Evolutionary conservation across 176 grass and related monocot genomes (phyloP).

Genomic region (Saccharum officinarum): DNA sequence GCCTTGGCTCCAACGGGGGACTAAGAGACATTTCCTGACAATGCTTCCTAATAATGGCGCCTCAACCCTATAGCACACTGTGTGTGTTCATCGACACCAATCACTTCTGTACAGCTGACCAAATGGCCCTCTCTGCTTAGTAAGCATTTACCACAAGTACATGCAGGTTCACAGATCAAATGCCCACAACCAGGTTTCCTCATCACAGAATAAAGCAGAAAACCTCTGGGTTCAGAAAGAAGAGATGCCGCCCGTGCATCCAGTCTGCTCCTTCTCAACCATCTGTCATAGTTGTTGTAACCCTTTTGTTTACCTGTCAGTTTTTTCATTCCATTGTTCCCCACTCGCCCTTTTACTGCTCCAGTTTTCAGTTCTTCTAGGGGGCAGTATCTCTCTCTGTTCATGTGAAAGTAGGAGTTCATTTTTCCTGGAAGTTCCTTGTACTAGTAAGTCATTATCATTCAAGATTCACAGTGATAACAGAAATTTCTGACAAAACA

Average conservation of each 20-base stretch:
- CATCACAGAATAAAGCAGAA: slow-evolving; percentile 46
- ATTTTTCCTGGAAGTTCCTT: slow-evolving; percentile 16
- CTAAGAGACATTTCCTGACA: slow-evolving; percentile 37
- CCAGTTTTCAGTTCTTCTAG: not conserved
- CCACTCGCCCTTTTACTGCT: not conserved
- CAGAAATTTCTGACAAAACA: not conserved
- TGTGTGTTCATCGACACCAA: not conserved
- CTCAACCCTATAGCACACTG: not conserved
- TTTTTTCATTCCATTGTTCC: not conserved
- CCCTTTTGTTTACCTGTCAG: slow-evolving; percentile 15
- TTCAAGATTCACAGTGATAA: not conserved
- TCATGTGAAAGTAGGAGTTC: slow-evolving; percentile 6
- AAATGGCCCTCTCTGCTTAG: slow-evolving; percentile 9
- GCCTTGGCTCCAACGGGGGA: slow-evolving; percentile 34
- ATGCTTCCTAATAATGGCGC: not conserved
- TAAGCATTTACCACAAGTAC: slow-evolving; percentile 32
- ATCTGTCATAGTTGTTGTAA: slow-evolving; percentile 20
- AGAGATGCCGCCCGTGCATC: not conserved
- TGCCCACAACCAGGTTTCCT: slow-evolving; percentile 3
- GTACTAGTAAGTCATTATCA: slow-evolving; percentile 9
- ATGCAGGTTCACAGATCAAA: slow-evolving; percentile 22
- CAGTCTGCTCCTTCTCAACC: slow-evolving; percentile 21
- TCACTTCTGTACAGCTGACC: slow-evolving; percentile 44
- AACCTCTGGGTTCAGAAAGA: not conserved
- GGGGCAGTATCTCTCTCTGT: not conserved